A percentile compares a stretch with the other conserved stretches of the same genome.
Conservation (phyloP, 2,329 filamentous ascomycete genomes). For the Blumeria hordei region DNA sequence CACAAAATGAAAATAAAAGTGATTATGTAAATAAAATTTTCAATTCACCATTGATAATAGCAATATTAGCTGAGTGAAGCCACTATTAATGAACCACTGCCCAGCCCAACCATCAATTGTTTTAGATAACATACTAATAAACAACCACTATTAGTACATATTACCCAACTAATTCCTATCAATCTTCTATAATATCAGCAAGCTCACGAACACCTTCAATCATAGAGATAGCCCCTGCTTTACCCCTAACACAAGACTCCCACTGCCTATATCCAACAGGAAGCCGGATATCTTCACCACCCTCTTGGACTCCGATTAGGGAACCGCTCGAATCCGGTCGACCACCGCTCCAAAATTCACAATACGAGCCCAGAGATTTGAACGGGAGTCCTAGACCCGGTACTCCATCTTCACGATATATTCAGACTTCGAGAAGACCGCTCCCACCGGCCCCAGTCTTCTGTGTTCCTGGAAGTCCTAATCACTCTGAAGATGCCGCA, state of each 20-base stretch:
- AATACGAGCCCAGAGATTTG: constrained; percentile 69
- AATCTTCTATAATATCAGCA: constrained; percentile 20
- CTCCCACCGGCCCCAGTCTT: constrained; percentile 78
- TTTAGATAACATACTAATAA: constrained; percentile 10
- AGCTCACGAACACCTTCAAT: constrained; percentile 25
- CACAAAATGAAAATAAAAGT: too few relatives aligned
- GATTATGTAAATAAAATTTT: constrained; percentile 15
- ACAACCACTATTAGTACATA: constrained; percentile 10
- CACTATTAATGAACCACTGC: constrained; percentile 8
- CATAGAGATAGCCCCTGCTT: constrained; percentile 31
- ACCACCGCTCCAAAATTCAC: constrained; percentile 43
- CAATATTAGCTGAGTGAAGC: constrained; percentile 15
- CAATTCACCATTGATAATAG: constrained; percentile 8
- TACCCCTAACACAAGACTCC: constrained; percentile 37
- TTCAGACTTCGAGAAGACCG: constrained; percentile 65
- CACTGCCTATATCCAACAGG: constrained; percentile 32
- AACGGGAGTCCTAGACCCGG: constrained; percentile 79
- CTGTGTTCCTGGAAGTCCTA: constrained; percentile 25
- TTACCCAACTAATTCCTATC: constrained; percentile 21
- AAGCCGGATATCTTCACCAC: constrained; percentile 26
- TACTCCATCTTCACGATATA: constrained; percentile 72
- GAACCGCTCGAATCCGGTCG: constrained; percentile 32
- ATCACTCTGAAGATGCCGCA: constrained; percentile 41
- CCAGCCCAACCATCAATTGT: constrained; percentile 16
- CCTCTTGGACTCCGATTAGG: constrained; percentile 33